Conservation (phyloP, 257 asterid genomes). For the Nicotiana otophora region DNA sequence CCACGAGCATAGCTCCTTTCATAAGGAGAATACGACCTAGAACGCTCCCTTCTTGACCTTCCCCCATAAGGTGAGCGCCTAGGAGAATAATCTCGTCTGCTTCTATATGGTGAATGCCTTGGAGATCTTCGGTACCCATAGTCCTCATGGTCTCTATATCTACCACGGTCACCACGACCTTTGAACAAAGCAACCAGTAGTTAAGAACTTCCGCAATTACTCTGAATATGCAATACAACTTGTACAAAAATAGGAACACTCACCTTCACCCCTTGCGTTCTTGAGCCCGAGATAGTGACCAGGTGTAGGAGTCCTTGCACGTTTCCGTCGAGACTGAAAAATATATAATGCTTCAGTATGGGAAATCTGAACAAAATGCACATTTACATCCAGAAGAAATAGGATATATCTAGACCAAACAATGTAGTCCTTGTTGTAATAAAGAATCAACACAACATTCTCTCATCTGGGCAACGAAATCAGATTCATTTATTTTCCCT, state of each 20-base stretch:
- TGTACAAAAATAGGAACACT: slow-evolving; percentile 17
- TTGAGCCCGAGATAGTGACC: slow-evolving; percentile 97
- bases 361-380: not conserved
- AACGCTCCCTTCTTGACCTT: slow-evolving; percentile 25
- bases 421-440: not conserved
- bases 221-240: not conserved
- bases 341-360: slow-evolving; percentile 3
- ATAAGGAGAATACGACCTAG: slow-evolving; percentile 25
- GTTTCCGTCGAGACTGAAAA: slow-evolving; percentile 43
- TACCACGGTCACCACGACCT: slow-evolving; percentile 62
- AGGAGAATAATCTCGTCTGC: slow-evolving; percentile 22
- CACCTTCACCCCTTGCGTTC: slow-evolving; percentile 78
- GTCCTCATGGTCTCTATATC: slow-evolving; percentile 77
- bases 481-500: not conserved
- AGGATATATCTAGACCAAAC: not conserved
- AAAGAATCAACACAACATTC: not conserved
- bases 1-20: slow-evolving; percentile 19
- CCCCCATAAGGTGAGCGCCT: slow-evolving; percentile 42
- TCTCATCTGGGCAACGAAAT: not conserved
- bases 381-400: not conserved
- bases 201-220: not conserved
- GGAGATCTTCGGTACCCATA: slow-evolving; percentile 79
- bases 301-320: slow-evolving; percentile 77
- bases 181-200: slow-evolving; percentile 18
- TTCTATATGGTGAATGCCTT: slow-evolving; percentile 43